phyloP scores from a whole-genome alignment of 2,329 filamentous ascomycete genomes.

The Pestalotiopsis sp. region DNA sequence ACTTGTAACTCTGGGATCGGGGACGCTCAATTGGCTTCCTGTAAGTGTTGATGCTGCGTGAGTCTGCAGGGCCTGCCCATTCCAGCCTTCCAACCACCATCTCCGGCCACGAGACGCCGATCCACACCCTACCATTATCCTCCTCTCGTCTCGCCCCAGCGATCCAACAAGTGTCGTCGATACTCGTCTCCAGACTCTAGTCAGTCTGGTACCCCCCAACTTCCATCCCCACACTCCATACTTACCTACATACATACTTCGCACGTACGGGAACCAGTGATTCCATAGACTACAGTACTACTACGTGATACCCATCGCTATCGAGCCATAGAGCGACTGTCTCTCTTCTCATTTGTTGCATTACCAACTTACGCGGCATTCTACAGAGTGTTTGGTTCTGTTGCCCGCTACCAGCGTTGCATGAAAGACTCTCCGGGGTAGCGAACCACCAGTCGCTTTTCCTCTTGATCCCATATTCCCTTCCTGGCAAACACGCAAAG shows the following conservation, averaged over 20 bases:
- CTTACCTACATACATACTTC: conserved; percentile 13
- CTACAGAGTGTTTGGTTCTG: conserved; percentile 33
- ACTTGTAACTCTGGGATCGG: conserved; percentile 5
- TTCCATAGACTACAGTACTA: conserved; percentile 3
- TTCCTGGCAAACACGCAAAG: conserved; percentile 30
- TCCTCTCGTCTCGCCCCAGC: conserved; percentile 23
- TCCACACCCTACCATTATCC: conserved; percentile 14
- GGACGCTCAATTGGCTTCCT: conserved; percentile 15
- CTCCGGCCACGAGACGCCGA: conserved; percentile 11
- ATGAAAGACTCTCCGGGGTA: conserved; percentile 26
- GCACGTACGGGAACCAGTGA: background rate
- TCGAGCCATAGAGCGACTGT: conserved; percentile 30
- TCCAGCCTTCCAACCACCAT: conserved; percentile 17
- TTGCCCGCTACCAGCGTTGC: conserved; percentile 17
- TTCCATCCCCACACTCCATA: conserved; percentile 26
- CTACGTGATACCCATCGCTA: conserved; percentile 31
- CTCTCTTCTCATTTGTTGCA: conserved; percentile 34
- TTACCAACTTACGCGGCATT: conserved; percentile 31
- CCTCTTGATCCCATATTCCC: conserved; percentile 29
- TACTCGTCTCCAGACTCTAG: conserved; percentile 20
- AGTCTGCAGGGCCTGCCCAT: conserved; percentile 14
- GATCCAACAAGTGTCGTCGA: conserved; percentile 2
- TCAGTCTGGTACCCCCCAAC: conserved; percentile 17
- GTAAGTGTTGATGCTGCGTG: conserved; percentile 16
- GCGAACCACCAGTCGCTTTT: conserved; percentile 28